Percentiles rank a stretch among this genome's conserved stretches.
Conservation (phyloP, 306 rosid genomes). For the Oxytropis ochrocephala region DNA sequence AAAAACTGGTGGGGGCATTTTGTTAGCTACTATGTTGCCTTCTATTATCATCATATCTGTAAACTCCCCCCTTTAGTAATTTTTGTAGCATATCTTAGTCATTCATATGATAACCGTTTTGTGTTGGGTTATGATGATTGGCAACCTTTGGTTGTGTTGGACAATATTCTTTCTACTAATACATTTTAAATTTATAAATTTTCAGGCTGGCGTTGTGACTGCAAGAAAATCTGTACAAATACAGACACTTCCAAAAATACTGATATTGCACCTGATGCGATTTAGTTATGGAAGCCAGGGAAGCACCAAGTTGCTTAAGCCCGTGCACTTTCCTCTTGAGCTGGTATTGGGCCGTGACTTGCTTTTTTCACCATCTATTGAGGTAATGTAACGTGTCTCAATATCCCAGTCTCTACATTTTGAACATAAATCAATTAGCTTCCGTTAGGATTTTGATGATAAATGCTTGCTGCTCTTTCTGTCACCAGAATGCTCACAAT, state of each 20-base stretch:
- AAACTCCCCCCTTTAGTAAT: neutral
- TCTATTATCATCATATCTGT: neutral
- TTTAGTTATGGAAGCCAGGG: conserved; percentile 94
- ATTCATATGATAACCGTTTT: neutral
- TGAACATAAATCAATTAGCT: neutral
- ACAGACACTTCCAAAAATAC: conserved; percentile 66
- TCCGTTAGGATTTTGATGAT: neutral
- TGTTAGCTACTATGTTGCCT: neutral
- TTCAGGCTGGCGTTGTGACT: conserved; percentile 73
- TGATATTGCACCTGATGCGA: conserved; percentile 94
- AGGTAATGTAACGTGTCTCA: conserved; percentile 37
- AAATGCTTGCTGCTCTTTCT: neutral
- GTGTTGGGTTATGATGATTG: neutral
- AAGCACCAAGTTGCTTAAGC: conserved; percentile 90
- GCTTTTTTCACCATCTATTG: conserved; percentile 56
- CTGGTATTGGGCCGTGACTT: conserved; percentile 69
- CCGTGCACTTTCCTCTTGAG: conserved; percentile 76
- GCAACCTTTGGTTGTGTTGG: neutral
- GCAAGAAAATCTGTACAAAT: conserved; percentile 77
- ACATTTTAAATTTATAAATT: neutral
- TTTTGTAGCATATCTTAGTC: neutral
- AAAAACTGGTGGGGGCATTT: neutral
- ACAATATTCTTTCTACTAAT: neutral
- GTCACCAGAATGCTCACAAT: neutral
- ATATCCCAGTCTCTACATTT: neutral